Evolutionary conservation across 1,139 yeast genomes (phyloP), one percentile per base, ranked within the genome.

Genomic region (Starmera stellimalicola): DNA sequence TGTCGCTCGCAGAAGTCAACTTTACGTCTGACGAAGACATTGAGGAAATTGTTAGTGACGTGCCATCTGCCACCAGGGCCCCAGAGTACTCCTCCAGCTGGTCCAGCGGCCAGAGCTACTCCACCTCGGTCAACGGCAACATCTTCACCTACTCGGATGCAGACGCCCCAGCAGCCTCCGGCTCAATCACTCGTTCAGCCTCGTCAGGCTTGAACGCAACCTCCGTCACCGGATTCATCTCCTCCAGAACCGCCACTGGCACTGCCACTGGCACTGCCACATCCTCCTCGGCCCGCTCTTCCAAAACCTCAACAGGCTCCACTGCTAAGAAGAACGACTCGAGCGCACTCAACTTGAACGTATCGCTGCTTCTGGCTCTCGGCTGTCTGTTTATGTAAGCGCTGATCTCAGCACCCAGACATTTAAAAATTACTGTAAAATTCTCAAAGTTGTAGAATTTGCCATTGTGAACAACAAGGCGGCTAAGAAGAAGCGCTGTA

Each of bases 1-100:
- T 84, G 19, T 75, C 79, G 1, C 40, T 84, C 32, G 94, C 88
- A 3, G 81, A 70, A 46, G 77, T 77, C 9, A 19, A 28, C 10
- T 33, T 29, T 16, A 23, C 67, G 7, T 39, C 24, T 22, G 54
- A 55, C 10, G 65, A 62, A 34, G 53, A 62, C 27, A 61, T 73
- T 29, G 70, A 65, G 37, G 55, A 52, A 2, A 63, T 70, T 18
- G 30, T 48, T 3, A 47, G 58, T 2, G 34, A 61, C 3, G 63
- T 71, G 27, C 75, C 77, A 22, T 55, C 62, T 33, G 76, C 76
- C 2, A 44, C 48, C 2, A 41, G 47, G 23, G 71, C 66, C 3
- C 54, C 64, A 7, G 47, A 42, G 7, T 65, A 61, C 39, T 53
- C 63, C 8, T 14, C 31, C 5, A 27, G 31, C 11, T 33, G 36